Evolutionary conservation across 2,329 filamentous ascomycete species (phyloP).

Genomic region (Diaporthe destruens): DNA sequence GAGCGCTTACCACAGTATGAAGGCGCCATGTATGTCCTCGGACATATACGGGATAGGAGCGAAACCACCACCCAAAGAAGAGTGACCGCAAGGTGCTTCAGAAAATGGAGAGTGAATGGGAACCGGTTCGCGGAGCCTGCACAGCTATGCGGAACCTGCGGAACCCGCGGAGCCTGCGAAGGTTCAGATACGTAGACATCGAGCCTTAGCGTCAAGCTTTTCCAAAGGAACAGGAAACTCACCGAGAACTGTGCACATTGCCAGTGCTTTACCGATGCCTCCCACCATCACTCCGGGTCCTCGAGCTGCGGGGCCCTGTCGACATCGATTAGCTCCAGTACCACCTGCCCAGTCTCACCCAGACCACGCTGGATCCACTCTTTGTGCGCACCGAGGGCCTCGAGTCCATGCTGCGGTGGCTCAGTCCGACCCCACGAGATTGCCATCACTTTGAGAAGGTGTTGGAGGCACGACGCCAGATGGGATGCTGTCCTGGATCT

Average conservation of each 20-base stretch:
- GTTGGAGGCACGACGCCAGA: rapidly evolving
- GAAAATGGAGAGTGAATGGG: too few species aligned
- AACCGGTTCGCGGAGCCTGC: not conserved
- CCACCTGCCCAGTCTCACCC: too few species aligned
- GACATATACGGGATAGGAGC: too few species aligned
- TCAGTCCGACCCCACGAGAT: not conserved
- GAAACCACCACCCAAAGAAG: too few species aligned
- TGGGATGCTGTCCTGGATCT: conserved; percentile 2
- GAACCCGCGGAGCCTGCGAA: not conserved
- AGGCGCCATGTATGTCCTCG: too few species aligned
- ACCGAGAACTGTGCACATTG: too few species aligned
- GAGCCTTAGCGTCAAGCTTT: rapidly evolving
- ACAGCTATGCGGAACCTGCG: not conserved
- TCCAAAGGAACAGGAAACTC: too few species aligned
- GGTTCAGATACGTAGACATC: not conserved
- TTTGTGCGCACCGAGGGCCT: not conserved
- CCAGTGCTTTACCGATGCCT: not conserved
- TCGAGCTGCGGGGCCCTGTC: not conserved
- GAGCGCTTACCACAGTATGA: too few species aligned
- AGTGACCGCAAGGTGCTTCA: too few species aligned
- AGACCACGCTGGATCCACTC: too few species aligned
- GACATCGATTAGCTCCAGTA: not conserved
- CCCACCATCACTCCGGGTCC: not conserved
- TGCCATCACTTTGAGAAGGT: not conserved
- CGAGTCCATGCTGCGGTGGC: not conserved